Base-by-base conservation (phyloP, 371 early-diverging fungal species). In the Mucor sp. region DNA sequence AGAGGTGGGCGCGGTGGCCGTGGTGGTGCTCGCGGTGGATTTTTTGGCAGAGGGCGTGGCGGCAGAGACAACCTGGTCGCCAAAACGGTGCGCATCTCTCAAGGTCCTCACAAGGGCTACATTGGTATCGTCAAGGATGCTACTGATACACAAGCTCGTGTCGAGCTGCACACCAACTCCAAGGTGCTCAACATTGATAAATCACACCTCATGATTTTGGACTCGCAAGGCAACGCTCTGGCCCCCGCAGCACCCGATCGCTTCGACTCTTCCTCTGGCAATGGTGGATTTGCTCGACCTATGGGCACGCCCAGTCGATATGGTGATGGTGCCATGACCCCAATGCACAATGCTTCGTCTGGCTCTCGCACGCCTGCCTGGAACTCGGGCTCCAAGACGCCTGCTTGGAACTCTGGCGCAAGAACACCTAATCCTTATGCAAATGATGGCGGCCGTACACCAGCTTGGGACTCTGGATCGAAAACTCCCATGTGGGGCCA, bases 21-120 rank as follows among this genome's bases (percentile, higher is more conserved):
- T 12, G 82, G 85, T 14, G 80, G 84, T 4, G 70, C 70, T 3
- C 86, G 89, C n/a, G 83, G 88, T 39, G 87, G 87, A 11, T 88
- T 91, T 32, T 83, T 88, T 53, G 92, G 94, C n/a, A 84, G 90
- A 32, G 85, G 90, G 25, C 79, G 86, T n/a, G 90, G 90, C 12
- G 85, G 91, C 4, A 84, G 91, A 33, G 96, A 99, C 75, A 93
- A 91, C 27, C 72, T 98, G 35, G 78, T 97, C 11, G 89, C 90
- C 53, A 92, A 95, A 73, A 94, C 94, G 0, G 99, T 99, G 0
- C 89, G 88, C 39, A 93, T 98, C 58, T 88, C 86, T 4, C 85
- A 90, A 48, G 99, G 99, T 7, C 93, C 95, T 15, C 97, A 94
- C 84, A 99, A 99, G 78, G 99, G 99, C 12, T 98, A 96, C 75